These are phyloP conservation scores for Pogostemon cablin DNA, from an alignment of 257 asterid species.

Conservation along the genomic window DNA sequence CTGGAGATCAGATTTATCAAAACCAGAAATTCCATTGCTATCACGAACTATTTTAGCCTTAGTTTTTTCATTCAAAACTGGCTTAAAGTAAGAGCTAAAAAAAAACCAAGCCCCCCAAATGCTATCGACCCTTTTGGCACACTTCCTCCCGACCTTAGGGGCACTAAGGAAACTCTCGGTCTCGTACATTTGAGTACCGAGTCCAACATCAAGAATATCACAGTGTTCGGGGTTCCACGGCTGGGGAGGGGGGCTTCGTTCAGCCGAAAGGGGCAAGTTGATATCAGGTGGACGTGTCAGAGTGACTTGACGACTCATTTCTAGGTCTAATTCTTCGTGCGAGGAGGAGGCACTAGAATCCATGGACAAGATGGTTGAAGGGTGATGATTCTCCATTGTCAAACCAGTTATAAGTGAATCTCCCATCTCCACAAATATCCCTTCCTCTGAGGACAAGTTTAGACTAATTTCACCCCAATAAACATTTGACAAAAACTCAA, in stretches of 20 bases:
- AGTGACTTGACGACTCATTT: slow-evolving; percentile 57
- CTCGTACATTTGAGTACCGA: slow-evolving; percentile 57
- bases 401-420: slow-evolving; percentile 53
- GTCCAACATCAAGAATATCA: slow-evolving; percentile 71
- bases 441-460: slow-evolving; percentile 12
- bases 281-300: slow-evolving; percentile 70
- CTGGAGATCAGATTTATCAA: slow-evolving; percentile 65
- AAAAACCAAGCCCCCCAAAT: slow-evolving; percentile 91
- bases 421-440: slow-evolving; percentile 47
- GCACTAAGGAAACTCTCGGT: slow-evolving; percentile 49
- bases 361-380: slow-evolving; percentile 74
- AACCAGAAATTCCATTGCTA: slow-evolving; percentile 65
- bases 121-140: slow-evolving; percentile 64
- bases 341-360: slow-evolving; percentile 67
- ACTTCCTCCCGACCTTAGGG: slow-evolving; percentile 58
- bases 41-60: slow-evolving; percentile 58
- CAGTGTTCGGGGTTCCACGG: slow-evolving; percentile 57
- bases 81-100: slow-evolving; percentile 79
- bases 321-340: slow-evolving; percentile 63
- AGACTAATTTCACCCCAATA: slow-evolving; percentile 35
- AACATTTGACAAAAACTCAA: slow-evolving; percentile 36
- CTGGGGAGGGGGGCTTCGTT: slow-evolving; percentile 65
- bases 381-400: slow-evolving; percentile 73
- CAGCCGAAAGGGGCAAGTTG: slow-evolving; percentile 69
- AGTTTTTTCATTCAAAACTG: slow-evolving; percentile 65